Conservation (phyloP, 2,329 filamentous ascomycete species). For the Trichoderma breve region DNA sequence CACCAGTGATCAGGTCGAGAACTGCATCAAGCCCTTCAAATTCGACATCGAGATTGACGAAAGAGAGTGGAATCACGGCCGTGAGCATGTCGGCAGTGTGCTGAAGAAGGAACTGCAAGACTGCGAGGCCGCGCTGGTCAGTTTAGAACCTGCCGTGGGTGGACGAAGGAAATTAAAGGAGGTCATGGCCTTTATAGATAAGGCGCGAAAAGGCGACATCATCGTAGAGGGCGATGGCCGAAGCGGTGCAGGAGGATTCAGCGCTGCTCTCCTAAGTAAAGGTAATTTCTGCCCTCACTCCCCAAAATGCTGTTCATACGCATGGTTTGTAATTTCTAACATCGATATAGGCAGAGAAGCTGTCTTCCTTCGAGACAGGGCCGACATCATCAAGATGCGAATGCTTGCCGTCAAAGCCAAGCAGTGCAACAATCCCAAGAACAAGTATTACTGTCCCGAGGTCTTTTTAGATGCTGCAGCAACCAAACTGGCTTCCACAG, state of each 20-base stretch:
- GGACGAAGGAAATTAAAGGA: constrained; percentile 83
- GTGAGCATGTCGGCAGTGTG: constrained; percentile 76
- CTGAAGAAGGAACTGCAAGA: constrained; percentile 85
- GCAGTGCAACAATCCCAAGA: constrained; percentile 77
- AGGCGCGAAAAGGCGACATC: constrained; percentile 80
- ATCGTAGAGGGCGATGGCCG: constrained; percentile 78
- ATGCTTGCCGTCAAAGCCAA: constrained; percentile 84
- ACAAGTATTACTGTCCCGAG: constrained; percentile 96
- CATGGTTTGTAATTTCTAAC: constrained; percentile 16
- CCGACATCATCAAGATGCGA: constrained; percentile 87
- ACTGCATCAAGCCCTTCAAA: constrained; percentile 98
- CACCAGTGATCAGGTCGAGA: constrained; percentile 96
- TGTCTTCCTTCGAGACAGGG: constrained; percentile 87
- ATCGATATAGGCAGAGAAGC: constrained; percentile 74
- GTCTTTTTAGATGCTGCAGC: constrained; percentile 97
- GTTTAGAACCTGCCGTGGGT: constrained; percentile 73
- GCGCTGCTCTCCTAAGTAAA: constrained; percentile 76
- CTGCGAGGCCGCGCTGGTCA: constrained; percentile 74
- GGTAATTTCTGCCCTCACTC: constrained; percentile 51
- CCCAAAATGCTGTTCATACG: background rate
- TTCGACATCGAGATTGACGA: constrained; percentile 95
- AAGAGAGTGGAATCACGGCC: constrained; percentile 79
- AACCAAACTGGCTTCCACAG: constrained; percentile 89
- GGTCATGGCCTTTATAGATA: constrained; percentile 88
- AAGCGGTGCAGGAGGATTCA: constrained; percentile 91